Conservation (phyloP, 1,284 basidiomycete genomes). For the Puccinia polysora region DNA sequence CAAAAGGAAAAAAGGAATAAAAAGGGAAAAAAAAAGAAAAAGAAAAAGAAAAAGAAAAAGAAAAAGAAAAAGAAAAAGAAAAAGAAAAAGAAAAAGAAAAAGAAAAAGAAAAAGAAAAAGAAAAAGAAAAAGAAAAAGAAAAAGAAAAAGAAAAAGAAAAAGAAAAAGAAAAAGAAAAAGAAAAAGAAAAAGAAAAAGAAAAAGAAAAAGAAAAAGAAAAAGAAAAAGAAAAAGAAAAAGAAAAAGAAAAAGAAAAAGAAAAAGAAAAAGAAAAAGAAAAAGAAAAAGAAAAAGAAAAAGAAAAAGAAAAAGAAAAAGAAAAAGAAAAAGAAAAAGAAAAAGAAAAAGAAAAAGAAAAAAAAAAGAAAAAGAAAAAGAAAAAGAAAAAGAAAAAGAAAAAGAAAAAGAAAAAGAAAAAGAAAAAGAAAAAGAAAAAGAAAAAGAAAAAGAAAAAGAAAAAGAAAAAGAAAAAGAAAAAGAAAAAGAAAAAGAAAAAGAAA, state of each 20-base stretch:
- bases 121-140: background rate
- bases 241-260: background rate
- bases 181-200: background rate
- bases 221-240: background rate
- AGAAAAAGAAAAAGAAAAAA: no score
- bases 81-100: background rate
- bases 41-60: no score
- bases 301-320: no score
- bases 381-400: no score
- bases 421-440: no score
- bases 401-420: no score
- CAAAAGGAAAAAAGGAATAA: no score
- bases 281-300: background rate
- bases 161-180: background rate
- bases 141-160: background rate
- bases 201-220: background rate
- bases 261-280: background rate
- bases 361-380: background rate
- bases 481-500: background rate
- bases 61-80: background rate
- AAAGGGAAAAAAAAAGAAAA: no score
- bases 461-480: background rate
- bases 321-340: no score
- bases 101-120: background rate
- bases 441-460: background rate